Base-by-base conservation (phyloP, 176 grass and related monocot species). In the Triticum dicoccoides region DNA sequence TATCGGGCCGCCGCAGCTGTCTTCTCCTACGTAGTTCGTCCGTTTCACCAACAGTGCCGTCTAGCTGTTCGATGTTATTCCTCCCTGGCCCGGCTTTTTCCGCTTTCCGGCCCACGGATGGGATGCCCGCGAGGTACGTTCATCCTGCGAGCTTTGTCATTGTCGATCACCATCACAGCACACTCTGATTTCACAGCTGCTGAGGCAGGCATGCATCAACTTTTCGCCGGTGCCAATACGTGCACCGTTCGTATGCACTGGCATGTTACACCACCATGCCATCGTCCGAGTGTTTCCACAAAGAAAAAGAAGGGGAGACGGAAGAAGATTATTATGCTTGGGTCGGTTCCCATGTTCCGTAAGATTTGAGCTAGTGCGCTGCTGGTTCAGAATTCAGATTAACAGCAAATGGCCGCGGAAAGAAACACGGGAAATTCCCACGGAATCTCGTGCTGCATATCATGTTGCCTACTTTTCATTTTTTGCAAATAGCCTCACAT, bases 41-140 rank as follows among this genome's bases (percentile, higher is more conserved):
- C 69, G 61, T 91, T 87, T 82, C 70, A 38, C 42, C 35, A 44
- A 33, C 9, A 84, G 80, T 87, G 69, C 76, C 45, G 34, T 62
- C 67, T 90, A 87, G 85, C 81, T 87, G 89, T 77, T 80, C 5
- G 76, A 84, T 88, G 76, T 81, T 84, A 54, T 76, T 32, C 45
- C 61, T 68, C 65, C 23, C 45, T 15, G 44, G 41, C 15, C 3
- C 6, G 3, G 24, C 42, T 73, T 74, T 74, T 64, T 47, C 61
- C 70, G 47, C 21, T 89, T 89, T 81, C 47, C 65, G 72, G 39
- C 27, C 14, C 5, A 70, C 58, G 61, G 73, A 76, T 54, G 73
- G 73, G 45, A 76, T 33, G 73, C 44, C 30, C 15, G 45, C 68
- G n/a, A 71, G 69, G 20, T 13, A 58, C 54, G 54, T 58, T 58